phyloP scores from a whole-genome alignment of 441 rosid species.

The Euphorbia celastroides region DNA sequence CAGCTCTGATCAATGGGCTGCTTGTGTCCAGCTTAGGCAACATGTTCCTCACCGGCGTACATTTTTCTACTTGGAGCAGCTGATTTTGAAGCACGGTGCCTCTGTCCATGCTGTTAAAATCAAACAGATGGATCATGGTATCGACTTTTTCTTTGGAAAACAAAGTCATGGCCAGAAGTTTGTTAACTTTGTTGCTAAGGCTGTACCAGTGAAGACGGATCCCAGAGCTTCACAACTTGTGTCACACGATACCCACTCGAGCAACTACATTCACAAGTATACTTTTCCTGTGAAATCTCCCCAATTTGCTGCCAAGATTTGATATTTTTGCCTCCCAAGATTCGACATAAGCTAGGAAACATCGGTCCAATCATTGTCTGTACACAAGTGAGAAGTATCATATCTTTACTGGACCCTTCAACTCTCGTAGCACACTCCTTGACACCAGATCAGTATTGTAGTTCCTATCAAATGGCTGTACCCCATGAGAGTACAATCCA shows the following conservation, averaged over 20 bases:
- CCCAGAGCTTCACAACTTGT: not conserved
- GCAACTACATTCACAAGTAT: not conserved
- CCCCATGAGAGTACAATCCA: too few relatives aligned
- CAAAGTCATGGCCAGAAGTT: not conserved
- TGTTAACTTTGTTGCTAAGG: not conserved
- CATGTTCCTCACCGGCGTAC: not conserved
- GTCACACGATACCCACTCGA: not conserved
- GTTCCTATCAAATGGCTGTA: too few relatives aligned
- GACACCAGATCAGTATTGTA: too few relatives aligned
- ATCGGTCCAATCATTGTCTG: not conserved
- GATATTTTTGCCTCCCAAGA: not conserved
- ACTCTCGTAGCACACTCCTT: not conserved
- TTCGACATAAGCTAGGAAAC: not conserved
- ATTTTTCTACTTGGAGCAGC: not conserved
- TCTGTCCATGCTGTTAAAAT: not conserved
- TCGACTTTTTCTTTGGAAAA: not conserved
- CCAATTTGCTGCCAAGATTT: not conserved
- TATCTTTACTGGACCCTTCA: not conserved
- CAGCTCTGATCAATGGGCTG: conserved; percentile 1
- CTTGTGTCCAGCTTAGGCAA: not conserved
- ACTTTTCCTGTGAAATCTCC: not conserved
- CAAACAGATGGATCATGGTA: not conserved
- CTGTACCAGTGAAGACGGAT: not conserved
- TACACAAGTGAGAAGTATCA: not conserved
- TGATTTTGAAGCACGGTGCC: not conserved